Evolutionary conservation across 805 yeast genomes (phyloP).

Genomic region (Sugiyamaella mastotermitis): DNA sequence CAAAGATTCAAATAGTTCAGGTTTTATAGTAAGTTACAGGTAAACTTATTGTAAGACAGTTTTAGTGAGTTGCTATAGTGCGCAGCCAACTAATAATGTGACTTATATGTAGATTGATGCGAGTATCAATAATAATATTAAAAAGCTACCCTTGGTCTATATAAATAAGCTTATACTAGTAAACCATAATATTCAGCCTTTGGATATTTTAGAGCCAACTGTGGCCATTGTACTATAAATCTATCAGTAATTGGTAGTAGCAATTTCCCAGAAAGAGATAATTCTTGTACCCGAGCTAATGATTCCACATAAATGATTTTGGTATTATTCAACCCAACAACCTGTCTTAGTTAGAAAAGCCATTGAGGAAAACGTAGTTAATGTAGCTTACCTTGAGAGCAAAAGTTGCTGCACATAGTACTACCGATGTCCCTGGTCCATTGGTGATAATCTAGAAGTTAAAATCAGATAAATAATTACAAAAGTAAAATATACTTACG

Average conservation of each 20-base stretch:
- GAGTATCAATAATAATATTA: too few relatives aligned
- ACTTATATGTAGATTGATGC: too few relatives aligned
- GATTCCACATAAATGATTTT: slow-evolving; percentile 78
- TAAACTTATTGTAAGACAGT: too few relatives aligned
- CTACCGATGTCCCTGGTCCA: slow-evolving; percentile 82
- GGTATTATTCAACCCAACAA: slow-evolving; percentile 32
- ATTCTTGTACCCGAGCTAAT: slow-evolving; percentile 67
- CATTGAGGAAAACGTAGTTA: background rate
- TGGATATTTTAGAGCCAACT: slow-evolving; percentile 43
- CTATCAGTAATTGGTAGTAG: slow-evolving; percentile 67
- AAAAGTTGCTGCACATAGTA: slow-evolving; percentile 56
- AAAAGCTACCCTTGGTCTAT: too few relatives aligned
- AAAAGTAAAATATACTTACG: slow-evolving; percentile 28
- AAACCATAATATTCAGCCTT: slow-evolving; percentile 75
- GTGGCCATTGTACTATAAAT: slow-evolving; percentile 87
- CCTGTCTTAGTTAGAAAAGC: slow-evolving; percentile 4
- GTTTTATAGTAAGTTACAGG: too few relatives aligned
- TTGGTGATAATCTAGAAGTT: slow-evolving; percentile 41
- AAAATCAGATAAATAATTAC: background rate
- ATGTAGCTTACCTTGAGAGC: slow-evolving; percentile 34
- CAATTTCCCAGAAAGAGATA: slow-evolving; percentile 73
- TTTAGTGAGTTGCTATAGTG: too few relatives aligned
- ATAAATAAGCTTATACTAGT: slow-evolving; percentile 53
- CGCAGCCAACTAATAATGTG: too few relatives aligned
- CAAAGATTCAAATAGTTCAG: too few relatives aligned